phyloP scores from a whole-genome alignment of 768 basidiomycete genomes.

The Russula ochroleuca region DNA sequence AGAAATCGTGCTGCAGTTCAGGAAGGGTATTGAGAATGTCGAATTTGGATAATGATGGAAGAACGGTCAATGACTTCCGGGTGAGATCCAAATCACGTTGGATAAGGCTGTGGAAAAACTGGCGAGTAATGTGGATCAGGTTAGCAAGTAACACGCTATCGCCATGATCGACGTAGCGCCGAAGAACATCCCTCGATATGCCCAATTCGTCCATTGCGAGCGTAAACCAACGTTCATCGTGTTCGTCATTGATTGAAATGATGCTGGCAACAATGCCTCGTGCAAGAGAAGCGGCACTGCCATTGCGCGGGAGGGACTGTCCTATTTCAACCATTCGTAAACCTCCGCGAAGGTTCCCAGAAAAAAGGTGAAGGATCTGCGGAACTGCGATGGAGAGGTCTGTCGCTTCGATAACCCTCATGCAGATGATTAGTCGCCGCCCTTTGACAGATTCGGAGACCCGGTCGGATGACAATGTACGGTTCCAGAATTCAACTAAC shows the following conservation, averaged over 20 bases:
- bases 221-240: background rate
- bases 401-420: background rate
- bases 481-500: background rate
- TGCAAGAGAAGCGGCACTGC: background rate
- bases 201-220: background rate
- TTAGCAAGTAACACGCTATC: background rate
- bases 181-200: background rate
- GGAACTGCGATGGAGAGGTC: background rate
- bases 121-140: conserved; percentile 8
- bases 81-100: background rate
- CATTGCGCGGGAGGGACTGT: background rate
- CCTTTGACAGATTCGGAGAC: background rate
- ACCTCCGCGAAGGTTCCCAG: background rate
- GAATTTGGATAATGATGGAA: background rate
- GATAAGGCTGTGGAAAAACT: background rate
- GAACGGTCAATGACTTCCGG: background rate
- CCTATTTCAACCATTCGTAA: background rate
- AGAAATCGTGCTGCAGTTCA: background rate
- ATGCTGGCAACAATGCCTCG: background rate
- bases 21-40: background rate
- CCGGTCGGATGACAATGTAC: background rate
- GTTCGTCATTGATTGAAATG: background rate
- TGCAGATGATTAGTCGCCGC: background rate
- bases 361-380: background rate
- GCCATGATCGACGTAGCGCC: background rate